Evolutionary conservation across 306 rosid genomes (phyloP).

Genomic region (Vachellia collinsii): DNA sequence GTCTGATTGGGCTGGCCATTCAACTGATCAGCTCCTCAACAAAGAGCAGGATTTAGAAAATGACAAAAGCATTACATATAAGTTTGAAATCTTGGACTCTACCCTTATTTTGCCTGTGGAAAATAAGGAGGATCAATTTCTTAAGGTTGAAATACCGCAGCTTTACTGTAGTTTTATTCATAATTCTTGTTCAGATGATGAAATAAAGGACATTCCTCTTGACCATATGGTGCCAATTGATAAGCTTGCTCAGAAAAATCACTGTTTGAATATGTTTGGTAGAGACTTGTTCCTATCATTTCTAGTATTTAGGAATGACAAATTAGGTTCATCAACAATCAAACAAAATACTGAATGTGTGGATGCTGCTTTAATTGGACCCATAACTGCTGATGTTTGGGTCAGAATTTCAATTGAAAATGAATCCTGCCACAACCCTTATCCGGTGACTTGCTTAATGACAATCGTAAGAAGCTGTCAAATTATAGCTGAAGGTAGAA

Average conservation of each 20-base stretch:
- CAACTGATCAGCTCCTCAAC: constrained; percentile 40
- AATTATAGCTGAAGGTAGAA: constrained; percentile 68
- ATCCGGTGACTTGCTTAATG: constrained; percentile 57
- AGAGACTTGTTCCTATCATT: constrained; percentile 66
- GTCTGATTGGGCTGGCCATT: constrained; percentile 75
- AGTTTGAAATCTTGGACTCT: constrained; percentile 86
- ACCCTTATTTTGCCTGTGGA: constrained; percentile 72
- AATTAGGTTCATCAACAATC: constrained; percentile 39
- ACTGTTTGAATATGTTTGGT: constrained; percentile 72
- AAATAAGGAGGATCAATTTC: constrained; percentile 64
- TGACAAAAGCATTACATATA: constrained; percentile 55
- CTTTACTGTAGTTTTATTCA: constrained; percentile 58
- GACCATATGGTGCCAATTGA: constrained; percentile 58
- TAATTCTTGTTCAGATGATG: constrained; percentile 50
- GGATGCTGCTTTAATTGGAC: constrained; percentile 54
- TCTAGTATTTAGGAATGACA: constrained; percentile 54
- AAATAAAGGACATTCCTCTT: constrained; percentile 56
- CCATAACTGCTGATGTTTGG: constrained; percentile 82
- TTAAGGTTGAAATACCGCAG: constrained; percentile 67
- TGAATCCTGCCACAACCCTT: constrained; percentile 45
- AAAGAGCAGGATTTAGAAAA: constrained; percentile 46
- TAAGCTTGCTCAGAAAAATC: constrained; percentile 63
- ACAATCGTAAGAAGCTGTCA: constrained; percentile 61
- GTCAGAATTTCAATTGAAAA: constrained; percentile 67
- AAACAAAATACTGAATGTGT: constrained; percentile 46